Conservation (phyloP, 768 basidiomycete genomes). For the Boletus pseudo-olivaceus region DNA sequence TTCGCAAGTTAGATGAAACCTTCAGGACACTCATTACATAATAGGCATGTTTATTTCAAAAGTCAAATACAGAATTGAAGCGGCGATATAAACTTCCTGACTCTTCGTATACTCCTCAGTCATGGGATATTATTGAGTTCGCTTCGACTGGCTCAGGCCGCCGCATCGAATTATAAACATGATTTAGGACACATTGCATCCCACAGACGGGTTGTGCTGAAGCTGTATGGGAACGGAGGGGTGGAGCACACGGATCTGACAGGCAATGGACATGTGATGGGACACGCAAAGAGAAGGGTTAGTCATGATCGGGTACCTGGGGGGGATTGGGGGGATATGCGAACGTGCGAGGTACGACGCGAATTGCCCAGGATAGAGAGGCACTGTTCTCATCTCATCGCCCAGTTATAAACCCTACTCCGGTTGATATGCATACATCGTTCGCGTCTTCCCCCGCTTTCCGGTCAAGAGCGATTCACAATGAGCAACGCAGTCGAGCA, state of each 20-base stretch:
- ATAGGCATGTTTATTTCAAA: background rate
- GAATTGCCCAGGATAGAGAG: background rate
- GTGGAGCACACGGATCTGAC: background rate
- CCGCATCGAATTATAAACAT: background rate
- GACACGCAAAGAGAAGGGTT: background rate
- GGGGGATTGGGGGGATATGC: slow-evolving; percentile 8
- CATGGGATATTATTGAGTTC: background rate
- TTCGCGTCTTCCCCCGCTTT: background rate
- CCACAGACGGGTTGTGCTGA: background rate
- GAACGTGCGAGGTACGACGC: slow-evolving; percentile 31
- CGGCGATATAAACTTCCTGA: background rate
- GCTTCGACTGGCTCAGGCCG: background rate
- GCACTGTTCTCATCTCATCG: background rate
- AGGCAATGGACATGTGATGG: background rate
- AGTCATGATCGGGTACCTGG: slow-evolving; percentile 1
- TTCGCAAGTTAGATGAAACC: background rate
- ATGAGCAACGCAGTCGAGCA: slow-evolving; percentile 25
- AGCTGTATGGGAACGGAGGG: background rate
- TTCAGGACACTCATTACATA: no score
- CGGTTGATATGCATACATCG: background rate
- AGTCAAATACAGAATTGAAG: background rate
- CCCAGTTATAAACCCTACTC: slow-evolving; percentile 7
- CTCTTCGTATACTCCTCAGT: no score
- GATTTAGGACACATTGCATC: background rate
- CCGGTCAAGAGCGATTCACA: background rate